These are phyloP conservation scores for Cryptococcus wingfieldii DNA, from an alignment of 1,284 basidiomycete species.

Conservation along the genomic window DNA sequence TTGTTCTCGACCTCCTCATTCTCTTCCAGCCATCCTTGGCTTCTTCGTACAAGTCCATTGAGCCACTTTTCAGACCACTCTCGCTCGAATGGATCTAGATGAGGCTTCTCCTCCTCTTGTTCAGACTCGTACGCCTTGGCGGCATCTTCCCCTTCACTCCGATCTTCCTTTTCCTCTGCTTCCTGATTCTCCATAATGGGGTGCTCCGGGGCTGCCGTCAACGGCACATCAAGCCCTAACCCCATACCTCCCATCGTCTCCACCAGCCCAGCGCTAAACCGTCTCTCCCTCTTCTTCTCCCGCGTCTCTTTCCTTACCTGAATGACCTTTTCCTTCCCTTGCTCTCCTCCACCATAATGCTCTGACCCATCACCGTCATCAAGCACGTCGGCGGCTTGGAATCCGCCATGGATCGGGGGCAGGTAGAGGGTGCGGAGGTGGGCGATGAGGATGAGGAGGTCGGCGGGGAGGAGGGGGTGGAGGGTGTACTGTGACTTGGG, in stretches of 20 bases:
- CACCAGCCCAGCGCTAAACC: constrained; percentile 19
- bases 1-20: constrained; percentile 14
- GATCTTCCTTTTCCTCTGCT: constrained; percentile 4
- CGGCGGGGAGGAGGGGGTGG: constrained; percentile 22
- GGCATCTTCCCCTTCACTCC: constrained; percentile 9
- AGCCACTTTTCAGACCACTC: constrained; percentile 50
- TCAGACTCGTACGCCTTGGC: constrained; percentile 9
- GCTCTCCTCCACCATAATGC: background rate
- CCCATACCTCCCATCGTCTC: constrained; percentile 35
- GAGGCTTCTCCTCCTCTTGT: constrained; percentile 18
- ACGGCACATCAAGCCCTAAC: constrained; percentile 16
- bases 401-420: constrained; percentile 45
- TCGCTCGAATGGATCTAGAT: constrained; percentile 45
- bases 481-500: constrained; percentile 35
- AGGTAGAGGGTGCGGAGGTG: constrained; percentile 37
- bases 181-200: background rate
- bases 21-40: constrained; percentile 39
- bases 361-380: constrained; percentile 3
- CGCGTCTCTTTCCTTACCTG: constrained; percentile 5
- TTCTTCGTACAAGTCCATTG: constrained; percentile 39
- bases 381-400: constrained; percentile 26
- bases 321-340: background rate
- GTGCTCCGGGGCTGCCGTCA: background rate
- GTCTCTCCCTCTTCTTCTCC: constrained; percentile 18
- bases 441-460: constrained; percentile 33